A percentile compares a stretch with the other conserved stretches of the same genome.
Evolutionary conservation across 495 filamentous ascomycete species (phyloP).

Genomic region (Neurospora cerealis): DNA sequence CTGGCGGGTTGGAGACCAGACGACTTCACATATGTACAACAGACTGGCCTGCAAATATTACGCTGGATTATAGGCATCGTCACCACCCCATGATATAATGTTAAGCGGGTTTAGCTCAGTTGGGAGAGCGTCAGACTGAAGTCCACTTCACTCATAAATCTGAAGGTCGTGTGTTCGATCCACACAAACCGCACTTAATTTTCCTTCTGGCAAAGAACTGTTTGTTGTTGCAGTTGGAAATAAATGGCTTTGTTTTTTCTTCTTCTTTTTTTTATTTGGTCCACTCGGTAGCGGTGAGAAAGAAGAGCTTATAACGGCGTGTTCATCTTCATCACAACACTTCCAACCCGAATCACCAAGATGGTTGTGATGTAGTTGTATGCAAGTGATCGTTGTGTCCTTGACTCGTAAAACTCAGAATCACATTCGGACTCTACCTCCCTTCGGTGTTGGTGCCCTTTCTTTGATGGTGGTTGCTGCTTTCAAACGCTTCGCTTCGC

Average conservation of each 20-base stretch:
- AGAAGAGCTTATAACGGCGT: neutral
- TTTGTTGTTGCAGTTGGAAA: too few relatives aligned
- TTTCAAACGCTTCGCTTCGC: neutral
- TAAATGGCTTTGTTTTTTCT: too few relatives aligned
- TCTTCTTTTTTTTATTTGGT: neutral
- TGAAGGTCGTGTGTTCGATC: too few relatives aligned
- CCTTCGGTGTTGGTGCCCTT: neutral
- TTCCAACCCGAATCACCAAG: too few relatives aligned
- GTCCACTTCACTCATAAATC: too few relatives aligned
- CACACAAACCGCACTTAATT: neutral
- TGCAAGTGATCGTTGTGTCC: neutral
- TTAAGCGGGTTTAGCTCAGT: neutral
- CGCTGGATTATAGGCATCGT: neutral
- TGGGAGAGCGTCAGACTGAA: neutral
- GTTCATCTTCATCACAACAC: too few relatives aligned
- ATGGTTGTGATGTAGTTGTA: neutral
- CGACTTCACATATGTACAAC: neutral
- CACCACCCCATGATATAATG: rapidly evolving
- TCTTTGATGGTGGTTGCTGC: neutral
- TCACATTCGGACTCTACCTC: neutral
- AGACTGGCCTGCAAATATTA: neutral
- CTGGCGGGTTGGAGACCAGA: neutral
- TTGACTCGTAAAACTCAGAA: neutral
- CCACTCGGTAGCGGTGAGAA: neutral
- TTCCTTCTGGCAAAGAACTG: neutral